A percentile compares a stretch with the other conserved stretches of the same genome.
phyloP scores from a whole-genome alignment of 2,329 filamentous ascomycete species.

The Cephalotrichum gorgonifer region DNA sequence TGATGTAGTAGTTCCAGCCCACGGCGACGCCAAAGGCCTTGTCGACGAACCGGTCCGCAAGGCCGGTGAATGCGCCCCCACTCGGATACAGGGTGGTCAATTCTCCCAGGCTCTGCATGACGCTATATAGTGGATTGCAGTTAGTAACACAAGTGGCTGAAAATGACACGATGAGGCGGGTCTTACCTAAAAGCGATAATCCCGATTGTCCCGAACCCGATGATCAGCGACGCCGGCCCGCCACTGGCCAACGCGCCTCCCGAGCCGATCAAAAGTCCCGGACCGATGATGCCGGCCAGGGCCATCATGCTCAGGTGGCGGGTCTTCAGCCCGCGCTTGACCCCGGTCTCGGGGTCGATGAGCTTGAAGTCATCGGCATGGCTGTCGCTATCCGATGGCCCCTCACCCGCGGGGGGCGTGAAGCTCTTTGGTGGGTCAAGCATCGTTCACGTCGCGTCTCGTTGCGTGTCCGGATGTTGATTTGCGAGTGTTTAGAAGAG shows the following conservation, averaged over 20 bases:
- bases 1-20: slow-evolving; percentile 63
- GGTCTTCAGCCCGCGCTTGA: slow-evolving; percentile 60
- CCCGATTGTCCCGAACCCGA: slow-evolving; percentile 63
- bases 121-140: slow-evolving; percentile 13
- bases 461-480: neutral
- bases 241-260: slow-evolving; percentile 59
- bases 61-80: slow-evolving; percentile 59
- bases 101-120: slow-evolving; percentile 68
- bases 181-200: slow-evolving; percentile 10
- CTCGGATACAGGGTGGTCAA: slow-evolving; percentile 64
- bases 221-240: slow-evolving; percentile 61
- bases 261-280: slow-evolving; percentile 61
- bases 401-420: neutral
- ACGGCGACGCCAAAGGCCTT: slow-evolving; percentile 58
- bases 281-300: slow-evolving; percentile 51
- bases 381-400: neutral
- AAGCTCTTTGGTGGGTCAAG: neutral
- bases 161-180: too few relatives aligned
- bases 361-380: slow-evolving; percentile 17
- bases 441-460: neutral
- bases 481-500: neutral
- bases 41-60: slow-evolving; percentile 62
- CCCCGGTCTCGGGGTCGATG: slow-evolving; percentile 52
- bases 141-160: neutral
- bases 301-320: slow-evolving; percentile 58